phyloP scores from a whole-genome alignment of 768 basidiomycete species.

The Lentinula boryana region DNA sequence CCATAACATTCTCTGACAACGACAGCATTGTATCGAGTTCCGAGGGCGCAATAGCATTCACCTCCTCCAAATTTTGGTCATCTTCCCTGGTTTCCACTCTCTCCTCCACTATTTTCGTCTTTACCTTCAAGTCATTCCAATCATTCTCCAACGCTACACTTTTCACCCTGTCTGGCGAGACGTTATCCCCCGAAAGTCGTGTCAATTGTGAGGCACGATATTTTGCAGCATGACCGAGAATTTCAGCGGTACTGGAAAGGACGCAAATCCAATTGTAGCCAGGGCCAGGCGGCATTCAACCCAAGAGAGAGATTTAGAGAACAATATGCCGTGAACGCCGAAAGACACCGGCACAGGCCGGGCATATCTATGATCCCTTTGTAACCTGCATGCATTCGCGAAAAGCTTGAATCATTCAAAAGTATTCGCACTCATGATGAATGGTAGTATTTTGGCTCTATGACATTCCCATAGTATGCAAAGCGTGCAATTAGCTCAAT shows the following conservation, averaged over 20 bases:
- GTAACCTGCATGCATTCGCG: too few species aligned
- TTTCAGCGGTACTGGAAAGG: conserved; percentile 50
- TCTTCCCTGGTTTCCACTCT: background rate
- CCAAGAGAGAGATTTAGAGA: background rate
- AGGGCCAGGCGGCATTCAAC: conserved; percentile 60
- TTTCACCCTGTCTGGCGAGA: background rate
- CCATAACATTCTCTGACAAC: background rate
- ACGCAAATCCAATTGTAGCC: conserved; percentile 72
- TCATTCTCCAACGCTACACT: background rate
- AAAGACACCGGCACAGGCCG: too few species aligned
- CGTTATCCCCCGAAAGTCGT: background rate
- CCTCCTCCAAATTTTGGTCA: background rate
- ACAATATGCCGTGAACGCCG: too few species aligned
- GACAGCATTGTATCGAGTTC: background rate
- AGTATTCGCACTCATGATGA: too few species aligned
- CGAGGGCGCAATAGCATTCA: background rate
- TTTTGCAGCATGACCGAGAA: conserved; percentile 57
- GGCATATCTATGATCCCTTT: too few species aligned
- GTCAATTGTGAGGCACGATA: conserved; percentile 42
- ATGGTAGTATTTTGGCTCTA: too few species aligned
- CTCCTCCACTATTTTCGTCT: background rate
- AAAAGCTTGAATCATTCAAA: too few species aligned
- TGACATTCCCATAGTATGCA: too few species aligned
- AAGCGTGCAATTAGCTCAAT: too few species aligned
- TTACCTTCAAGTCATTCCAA: background rate